Conservation (phyloP, 169 alveolate genomes). For the Eimeria acervulina region DNA sequence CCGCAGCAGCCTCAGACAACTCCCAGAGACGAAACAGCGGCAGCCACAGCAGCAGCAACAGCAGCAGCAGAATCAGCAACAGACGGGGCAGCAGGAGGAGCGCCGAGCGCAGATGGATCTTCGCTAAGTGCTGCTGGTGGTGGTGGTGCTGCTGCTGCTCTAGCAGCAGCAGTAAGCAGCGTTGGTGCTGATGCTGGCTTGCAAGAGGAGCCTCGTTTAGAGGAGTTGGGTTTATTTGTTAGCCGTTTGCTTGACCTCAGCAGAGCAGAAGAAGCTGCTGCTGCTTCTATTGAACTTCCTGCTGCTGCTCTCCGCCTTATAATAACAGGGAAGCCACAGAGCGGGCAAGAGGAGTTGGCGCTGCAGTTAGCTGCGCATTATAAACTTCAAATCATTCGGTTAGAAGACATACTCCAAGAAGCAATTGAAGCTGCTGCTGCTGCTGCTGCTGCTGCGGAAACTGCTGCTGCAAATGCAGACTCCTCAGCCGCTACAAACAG, state of each 20-base stretch:
- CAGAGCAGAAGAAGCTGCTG: background rate
- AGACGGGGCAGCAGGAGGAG: background rate
- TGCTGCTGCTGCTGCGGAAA: background rate
- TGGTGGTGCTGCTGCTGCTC: background rate
- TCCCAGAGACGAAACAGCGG: background rate
- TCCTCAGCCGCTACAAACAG: background rate
- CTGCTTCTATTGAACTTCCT: background rate
- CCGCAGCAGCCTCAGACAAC: background rate
- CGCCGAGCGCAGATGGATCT: background rate
- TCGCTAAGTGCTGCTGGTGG: background rate
- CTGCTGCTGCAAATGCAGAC: background rate
- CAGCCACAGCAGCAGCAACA: background rate
- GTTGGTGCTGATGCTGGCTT: background rate
- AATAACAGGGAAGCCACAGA: slow-evolving; percentile 40
- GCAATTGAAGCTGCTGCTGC: background rate
- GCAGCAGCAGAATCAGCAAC: background rate
- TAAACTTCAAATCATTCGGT: background rate
- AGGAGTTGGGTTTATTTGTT: background rate
- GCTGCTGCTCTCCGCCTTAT: background rate
- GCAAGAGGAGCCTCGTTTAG: background rate
- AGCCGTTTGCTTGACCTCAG: background rate
- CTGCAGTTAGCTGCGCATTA: slow-evolving; percentile 6
- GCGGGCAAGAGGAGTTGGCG: background rate
- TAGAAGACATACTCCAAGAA: slow-evolving; percentile 1
- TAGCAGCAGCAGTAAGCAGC: background rate